phyloP scores from a whole-genome alignment of 169 alveolate genomes.

The Pseudocohnilembus persalinus region DNA sequence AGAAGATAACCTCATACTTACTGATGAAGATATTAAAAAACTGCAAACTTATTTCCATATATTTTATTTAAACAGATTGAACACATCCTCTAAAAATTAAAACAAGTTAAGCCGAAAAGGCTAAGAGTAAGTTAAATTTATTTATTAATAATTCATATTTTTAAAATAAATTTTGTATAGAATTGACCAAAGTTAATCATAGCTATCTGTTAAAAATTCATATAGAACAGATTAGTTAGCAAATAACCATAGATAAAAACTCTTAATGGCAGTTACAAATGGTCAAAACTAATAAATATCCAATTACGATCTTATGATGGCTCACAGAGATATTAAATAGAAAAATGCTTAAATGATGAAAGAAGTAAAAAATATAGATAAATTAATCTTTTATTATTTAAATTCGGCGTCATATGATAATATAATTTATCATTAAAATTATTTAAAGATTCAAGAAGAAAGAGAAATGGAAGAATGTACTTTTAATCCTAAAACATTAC shows the following conservation, averaged over 20 bases:
- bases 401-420: too few species aligned
- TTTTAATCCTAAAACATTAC: slow-evolving; percentile 1
- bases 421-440: too few species aligned
- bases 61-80: neutral
- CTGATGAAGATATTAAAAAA: neutral
- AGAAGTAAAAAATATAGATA: neutral
- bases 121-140: too few species aligned
- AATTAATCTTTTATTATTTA: neutral
- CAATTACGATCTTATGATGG: neutral
- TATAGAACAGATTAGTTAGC: neutral
- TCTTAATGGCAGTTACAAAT: neutral
- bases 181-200: neutral
- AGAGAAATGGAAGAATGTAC: slow-evolving; percentile 18
- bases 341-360: neutral
- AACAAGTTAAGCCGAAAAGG: too few species aligned
- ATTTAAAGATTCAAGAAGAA: neutral
- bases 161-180: too few species aligned
- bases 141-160: too few species aligned
- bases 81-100: neutral
- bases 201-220: neutral
- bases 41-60: neutral
- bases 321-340: neutral
- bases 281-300: neutral
- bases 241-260: neutral
- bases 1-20: neutral